Conservation (phyloP, 208 protist genomes). For the Leishmania turanica region DNA sequence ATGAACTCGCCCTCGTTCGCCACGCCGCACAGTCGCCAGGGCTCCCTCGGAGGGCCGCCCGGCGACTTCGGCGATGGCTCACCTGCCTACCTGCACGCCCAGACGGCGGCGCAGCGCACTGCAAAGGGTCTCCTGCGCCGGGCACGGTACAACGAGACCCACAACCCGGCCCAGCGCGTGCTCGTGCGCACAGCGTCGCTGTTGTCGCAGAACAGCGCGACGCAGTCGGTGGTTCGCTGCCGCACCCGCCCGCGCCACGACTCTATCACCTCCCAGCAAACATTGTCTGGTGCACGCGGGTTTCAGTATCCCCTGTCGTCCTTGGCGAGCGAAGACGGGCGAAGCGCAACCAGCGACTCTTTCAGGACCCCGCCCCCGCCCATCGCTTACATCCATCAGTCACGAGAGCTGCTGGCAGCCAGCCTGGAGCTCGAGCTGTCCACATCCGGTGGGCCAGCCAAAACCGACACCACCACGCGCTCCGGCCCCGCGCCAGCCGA, state of each 20-base stretch:
- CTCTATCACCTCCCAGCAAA: constrained; percentile 27
- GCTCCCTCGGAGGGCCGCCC: constrained; percentile 16
- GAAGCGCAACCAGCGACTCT: constrained; percentile 31
- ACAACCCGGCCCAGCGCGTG: constrained; percentile 16
- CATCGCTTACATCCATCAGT: constrained; percentile 2
- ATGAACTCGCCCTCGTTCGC: constrained; percentile 27
- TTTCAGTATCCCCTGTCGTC: constrained; percentile 39
- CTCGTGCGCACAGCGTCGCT: constrained; percentile 16
- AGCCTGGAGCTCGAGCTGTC: constrained; percentile 28
- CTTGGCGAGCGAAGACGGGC: constrained; percentile 27
- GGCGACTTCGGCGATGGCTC: constrained; percentile 15
- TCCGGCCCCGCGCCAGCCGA: neutral
- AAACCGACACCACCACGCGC: constrained; percentile 11
- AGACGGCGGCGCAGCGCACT: constrained; percentile 42
- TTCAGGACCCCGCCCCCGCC: constrained; percentile 19
- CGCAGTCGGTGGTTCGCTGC: constrained; percentile 21
- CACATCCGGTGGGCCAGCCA: constrained; percentile 7
- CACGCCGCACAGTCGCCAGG: constrained; percentile 36
- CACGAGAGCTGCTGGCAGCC: constrained; percentile 15
- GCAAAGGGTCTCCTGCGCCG: constrained; percentile 53
- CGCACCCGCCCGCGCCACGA: constrained; percentile 25
- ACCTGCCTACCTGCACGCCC: constrained; percentile 7
- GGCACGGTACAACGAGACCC: constrained; percentile 51
- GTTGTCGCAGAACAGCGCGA: constrained; percentile 26
- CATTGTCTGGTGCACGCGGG: constrained; percentile 18